Percentiles rank a stretch among this genome's conserved stretches.
Conservation (phyloP, 2,329 filamentous ascomycete genomes). For the Xylaria arbuscula region DNA sequence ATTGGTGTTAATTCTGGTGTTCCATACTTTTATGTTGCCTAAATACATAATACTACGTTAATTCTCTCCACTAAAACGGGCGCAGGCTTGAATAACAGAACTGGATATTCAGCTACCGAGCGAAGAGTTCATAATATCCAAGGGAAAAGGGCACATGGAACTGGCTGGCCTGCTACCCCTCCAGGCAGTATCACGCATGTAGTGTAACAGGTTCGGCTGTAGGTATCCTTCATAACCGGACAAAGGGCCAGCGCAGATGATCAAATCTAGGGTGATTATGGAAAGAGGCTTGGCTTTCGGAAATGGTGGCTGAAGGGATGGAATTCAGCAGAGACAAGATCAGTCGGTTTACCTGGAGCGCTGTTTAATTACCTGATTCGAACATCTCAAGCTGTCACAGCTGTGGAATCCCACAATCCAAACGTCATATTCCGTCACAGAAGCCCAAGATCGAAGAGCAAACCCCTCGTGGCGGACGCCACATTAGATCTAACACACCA, state of each 20-base stretch:
- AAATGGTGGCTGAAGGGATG: conserved; percentile 21
- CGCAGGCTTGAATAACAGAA: not conserved
- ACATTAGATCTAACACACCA: not conserved
- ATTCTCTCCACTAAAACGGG: not conserved
- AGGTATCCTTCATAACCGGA: conserved; percentile 4
- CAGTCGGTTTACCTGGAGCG: conserved; percentile 12
- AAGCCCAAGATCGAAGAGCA: not conserved
- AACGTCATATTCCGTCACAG: conserved; percentile 9
- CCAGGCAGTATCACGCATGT: not conserved
- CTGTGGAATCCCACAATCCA: not conserved
- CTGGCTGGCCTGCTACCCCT: not conserved
- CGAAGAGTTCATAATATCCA: not conserved
- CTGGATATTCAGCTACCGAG: not conserved
- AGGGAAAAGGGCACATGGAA: not conserved
- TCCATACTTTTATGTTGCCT: not conserved
- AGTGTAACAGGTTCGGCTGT: conserved; percentile 1
- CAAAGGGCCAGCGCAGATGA: conserved; percentile 30
- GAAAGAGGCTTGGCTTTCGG: conserved; percentile 1
- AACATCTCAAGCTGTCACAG: not conserved
- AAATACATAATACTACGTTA: too few species aligned
- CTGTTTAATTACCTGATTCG: conserved; percentile 21
- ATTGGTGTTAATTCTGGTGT: conserved; percentile 14
- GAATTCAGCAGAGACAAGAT: conserved; percentile 5
- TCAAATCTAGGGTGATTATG: conserved; percentile 3
- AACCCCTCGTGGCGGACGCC: not conserved